Base-by-base conservation (phyloP, 495 filamentous ascomycete genomes). In the Aspergillus funiculosus region DNA sequence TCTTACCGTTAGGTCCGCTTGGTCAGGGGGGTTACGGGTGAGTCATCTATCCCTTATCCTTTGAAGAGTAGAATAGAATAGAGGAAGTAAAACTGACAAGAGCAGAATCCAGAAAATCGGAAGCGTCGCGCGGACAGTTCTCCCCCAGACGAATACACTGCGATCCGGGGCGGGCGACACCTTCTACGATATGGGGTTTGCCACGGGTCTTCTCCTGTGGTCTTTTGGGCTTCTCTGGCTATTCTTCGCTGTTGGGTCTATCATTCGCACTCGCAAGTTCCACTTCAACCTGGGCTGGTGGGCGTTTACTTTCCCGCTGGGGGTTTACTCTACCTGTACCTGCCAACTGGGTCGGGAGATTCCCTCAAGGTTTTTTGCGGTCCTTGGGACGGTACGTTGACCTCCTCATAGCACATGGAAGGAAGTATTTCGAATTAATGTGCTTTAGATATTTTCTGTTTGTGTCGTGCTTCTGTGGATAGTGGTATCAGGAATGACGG, bases 261-360 rank as follows among this genome's bases (percentile, higher is more conserved):
- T 68, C n/a, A 42, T 41, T 0, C 44, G 53, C 4, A 69, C 25
- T 6, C 64, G 54, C 36, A 68, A 50, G 9, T 82, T 83, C 37
- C 78, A 80, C 0, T 83, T 83, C 57, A 83, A 82, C 42, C 75
- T 82, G 53, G 80, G 80, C 1, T 83, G 80, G 79, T 85, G 81
- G 81, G 75, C 72, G 3, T 82, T 83, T 38, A 79, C 71, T 2
- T 85, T 83, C 40, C 80, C 80, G 0, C 48, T 82, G 18, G 78
- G 75, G 21, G 75, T 75, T n/a, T 79, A 74, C 51, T 66, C 78
- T 0, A 53, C 66, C 3, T 65, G 67, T 18, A 81, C 80, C 1
- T 62, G 57, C 9, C 56, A 66, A 32, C 47, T 82, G 6, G 77
- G 66, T 3, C 46, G 61, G 25, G 76, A 78, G 48, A 53, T 80